Evolutionary conservation across 306 rosid species (phyloP).

Genomic region (Crotalaria pallida): DNA sequence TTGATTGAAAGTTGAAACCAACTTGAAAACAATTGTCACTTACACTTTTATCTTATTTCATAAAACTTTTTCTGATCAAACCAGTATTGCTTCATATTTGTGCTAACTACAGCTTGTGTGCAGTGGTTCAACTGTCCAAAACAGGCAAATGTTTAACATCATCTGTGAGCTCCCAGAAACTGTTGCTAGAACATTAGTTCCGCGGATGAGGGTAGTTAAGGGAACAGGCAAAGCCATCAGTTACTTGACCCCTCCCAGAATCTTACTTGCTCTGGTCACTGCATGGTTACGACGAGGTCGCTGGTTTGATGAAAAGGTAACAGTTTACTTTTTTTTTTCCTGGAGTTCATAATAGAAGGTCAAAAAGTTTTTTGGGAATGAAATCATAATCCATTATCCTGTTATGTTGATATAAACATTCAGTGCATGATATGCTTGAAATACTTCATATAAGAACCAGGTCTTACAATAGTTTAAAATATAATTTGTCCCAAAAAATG

Average conservation of each 20-base stretch:
- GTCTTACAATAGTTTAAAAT: neutral
- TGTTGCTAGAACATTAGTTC: constrained; percentile 92
- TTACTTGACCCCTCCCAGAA: constrained; percentile 95
- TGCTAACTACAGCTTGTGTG: constrained; percentile 22
- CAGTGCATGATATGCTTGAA: neutral
- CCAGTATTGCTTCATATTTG: neutral
- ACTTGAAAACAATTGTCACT: no score
- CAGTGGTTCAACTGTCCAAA: constrained; percentile 86
- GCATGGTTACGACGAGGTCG: constrained; percentile 91
- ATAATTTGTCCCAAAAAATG: neutral
- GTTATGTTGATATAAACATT: neutral
- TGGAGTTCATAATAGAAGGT: no score
- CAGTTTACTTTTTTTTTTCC: no score
- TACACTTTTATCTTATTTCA: neutral
- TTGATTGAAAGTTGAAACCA: no score
- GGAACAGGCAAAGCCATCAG: constrained; percentile 83
- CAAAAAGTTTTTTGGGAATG: neutral
- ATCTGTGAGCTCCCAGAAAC: constrained; percentile 97
- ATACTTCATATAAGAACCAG: neutral
- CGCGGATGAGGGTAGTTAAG: constrained; percentile 88
- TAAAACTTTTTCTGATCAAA: neutral
- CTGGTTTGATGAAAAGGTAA: constrained; percentile 92
- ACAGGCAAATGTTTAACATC: constrained; percentile 79
- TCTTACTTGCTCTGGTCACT: constrained; percentile 84
- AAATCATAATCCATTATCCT: neutral